A percentile compares a stretch with the other conserved stretches of the same genome.
These are phyloP conservation scores for Alternaria arborescens DNA, from an alignment of 2,329 filamentous ascomycete species.

Conservation along the genomic window DNA sequence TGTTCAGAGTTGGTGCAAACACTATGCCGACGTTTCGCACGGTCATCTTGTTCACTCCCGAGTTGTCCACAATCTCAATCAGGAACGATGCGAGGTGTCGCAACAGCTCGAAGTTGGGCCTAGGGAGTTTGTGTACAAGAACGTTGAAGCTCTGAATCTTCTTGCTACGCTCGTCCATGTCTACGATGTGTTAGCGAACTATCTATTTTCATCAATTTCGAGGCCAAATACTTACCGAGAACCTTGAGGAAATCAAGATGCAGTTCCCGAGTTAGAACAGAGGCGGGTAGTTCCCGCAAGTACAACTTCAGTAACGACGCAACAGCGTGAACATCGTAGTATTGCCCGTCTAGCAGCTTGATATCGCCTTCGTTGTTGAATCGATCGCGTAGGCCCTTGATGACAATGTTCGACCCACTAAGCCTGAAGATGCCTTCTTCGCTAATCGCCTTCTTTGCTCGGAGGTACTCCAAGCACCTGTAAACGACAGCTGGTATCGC, in stretches of 20 bases:
- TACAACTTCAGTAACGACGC: conserved; percentile 95
- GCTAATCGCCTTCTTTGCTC: conserved; percentile 77
- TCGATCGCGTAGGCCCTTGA: conserved; percentile 87
- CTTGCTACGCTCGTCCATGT: conserved; percentile 76
- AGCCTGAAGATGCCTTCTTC: conserved; percentile 98
- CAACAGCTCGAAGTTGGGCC: conserved; percentile 80
- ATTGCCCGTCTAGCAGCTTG: conserved; percentile 84
- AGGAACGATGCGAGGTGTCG: conserved; percentile 87
- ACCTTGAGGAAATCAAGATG: conserved; percentile 88
- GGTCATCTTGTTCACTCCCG: conserved; percentile 95
- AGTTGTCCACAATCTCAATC: conserved; percentile 89
- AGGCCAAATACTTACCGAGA: conserved; percentile 61
- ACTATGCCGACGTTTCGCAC: conserved; percentile 96
- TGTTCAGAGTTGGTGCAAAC: conserved; percentile 96
- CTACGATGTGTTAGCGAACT: conserved; percentile 53
- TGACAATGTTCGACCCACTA: conserved; percentile 94
- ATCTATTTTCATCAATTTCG: not conserved
- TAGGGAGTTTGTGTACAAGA: conserved; percentile 81
- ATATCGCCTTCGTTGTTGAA: conserved; percentile 95
- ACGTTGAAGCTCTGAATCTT: conserved; percentile 80
- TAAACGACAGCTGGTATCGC: conserved; percentile 92
- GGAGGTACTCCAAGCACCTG: conserved; percentile 92
- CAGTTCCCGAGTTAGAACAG: conserved; percentile 88
- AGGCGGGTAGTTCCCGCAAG: conserved; percentile 87
- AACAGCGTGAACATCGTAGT: conserved; percentile 95